Conservation (phyloP, 192 early-diverging fungal genomes). For the Mortierella antarctica region DNA sequence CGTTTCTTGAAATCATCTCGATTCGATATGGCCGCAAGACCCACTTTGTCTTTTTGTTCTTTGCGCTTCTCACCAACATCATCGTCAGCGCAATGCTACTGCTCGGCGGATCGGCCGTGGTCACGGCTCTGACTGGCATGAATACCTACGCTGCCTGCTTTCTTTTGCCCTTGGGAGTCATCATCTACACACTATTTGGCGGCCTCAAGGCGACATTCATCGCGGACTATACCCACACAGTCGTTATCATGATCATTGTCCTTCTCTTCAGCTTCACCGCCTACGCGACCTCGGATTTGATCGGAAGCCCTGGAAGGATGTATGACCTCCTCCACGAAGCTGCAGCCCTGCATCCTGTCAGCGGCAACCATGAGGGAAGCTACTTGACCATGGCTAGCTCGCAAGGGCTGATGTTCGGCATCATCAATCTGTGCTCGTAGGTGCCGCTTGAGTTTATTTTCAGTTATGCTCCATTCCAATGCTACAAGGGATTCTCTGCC, state of each 20-base stretch:
- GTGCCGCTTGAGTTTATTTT: too few species aligned
- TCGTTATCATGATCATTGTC: conserved; percentile 77
- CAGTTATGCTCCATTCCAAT: too few species aligned
- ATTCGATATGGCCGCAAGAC: conserved; percentile 72
- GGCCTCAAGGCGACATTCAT: conserved; percentile 82
- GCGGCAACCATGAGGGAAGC: conserved; percentile 67
- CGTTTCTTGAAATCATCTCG: conserved; percentile 76
- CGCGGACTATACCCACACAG: conserved; percentile 78
- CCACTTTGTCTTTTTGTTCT: conserved; percentile 69
- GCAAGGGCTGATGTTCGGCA: conserved; percentile 76
- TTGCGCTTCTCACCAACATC: conserved; percentile 64
- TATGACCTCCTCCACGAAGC: conserved; percentile 71
- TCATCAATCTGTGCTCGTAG: conserved; percentile 76
- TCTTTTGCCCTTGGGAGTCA: conserved; percentile 75
- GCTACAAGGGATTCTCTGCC: too few species aligned
- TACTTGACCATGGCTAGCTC: conserved; percentile 74
- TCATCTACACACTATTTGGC: conserved; percentile 73
- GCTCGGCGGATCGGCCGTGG: conserved; percentile 77
- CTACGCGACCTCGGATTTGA: conserved; percentile 66
- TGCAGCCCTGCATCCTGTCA: conserved; percentile 61
- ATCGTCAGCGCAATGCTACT: conserved; percentile 81
- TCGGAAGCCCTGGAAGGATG: conserved; percentile 74
- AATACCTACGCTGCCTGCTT: conserved; percentile 70
- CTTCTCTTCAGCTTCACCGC: conserved; percentile 75
- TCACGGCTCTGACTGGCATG: conserved; percentile 74